Percentiles rank a stretch among this genome's conserved stretches.
Conservation (phyloP, 257 asterid species). For the Schizonepeta tenuifolia region DNA sequence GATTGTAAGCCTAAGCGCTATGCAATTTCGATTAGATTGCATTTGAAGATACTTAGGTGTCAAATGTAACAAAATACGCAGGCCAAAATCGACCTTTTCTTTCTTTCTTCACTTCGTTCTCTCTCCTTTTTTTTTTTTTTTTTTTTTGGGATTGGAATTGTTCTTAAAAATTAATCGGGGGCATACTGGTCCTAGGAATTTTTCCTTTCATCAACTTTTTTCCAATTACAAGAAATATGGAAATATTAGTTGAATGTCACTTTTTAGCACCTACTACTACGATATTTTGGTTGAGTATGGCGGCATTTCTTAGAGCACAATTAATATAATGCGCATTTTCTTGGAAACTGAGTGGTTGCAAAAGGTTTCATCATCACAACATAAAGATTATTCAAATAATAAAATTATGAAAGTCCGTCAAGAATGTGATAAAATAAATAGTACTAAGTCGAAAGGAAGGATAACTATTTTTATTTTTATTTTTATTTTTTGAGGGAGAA, state of each 20-base stretch:
- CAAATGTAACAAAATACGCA: neutral
- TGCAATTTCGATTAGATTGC: neutral
- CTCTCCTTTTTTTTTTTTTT: too few species aligned
- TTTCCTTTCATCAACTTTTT: too few species aligned
- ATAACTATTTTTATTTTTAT: too few species aligned
- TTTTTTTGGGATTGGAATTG: neutral
- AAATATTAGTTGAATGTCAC: constrained; percentile 11
- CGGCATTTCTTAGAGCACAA: constrained; percentile 13
- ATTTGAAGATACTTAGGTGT: neutral
- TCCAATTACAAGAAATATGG: neutral
- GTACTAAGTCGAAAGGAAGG: neutral
- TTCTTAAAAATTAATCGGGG: too few species aligned
- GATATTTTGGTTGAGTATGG: neutral
- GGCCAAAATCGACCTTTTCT: constrained; percentile 6
- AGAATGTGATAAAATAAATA: neutral
- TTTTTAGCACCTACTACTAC: constrained; percentile 3
- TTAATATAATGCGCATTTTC: constrained; percentile 19
- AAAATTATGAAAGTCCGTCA: constrained; percentile 13
- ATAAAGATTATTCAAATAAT: constrained; percentile 19
- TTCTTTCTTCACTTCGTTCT: too few species aligned
- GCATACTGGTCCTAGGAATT: too few species aligned
- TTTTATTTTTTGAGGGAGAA: too few species aligned
- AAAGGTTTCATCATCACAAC: constrained; percentile 28
- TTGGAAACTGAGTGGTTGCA: constrained; percentile 23
- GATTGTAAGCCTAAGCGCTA: neutral